These are phyloP conservation scores for Cenchrus purpureus DNA, from an alignment of 176 grass and related monocot genomes.

Conservation along the genomic window DNA sequence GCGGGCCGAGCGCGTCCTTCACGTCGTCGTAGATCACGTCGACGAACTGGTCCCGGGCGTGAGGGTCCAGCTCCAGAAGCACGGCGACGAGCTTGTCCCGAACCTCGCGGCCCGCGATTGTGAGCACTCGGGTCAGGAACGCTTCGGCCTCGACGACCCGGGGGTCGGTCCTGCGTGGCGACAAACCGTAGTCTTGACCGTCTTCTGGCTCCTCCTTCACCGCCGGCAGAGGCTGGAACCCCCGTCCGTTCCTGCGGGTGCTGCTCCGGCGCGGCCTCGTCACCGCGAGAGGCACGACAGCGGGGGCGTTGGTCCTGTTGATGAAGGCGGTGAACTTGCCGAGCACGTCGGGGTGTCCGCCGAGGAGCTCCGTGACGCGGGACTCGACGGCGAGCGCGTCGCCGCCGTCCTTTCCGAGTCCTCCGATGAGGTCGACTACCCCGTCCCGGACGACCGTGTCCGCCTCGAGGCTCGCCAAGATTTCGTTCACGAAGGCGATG, in stretches of 20 bases:
- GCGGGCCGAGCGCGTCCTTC: neutral
- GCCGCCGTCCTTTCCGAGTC: too few relatives aligned
- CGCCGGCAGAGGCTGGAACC: too few relatives aligned
- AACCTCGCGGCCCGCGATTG: fast-evolving
- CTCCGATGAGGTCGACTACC: too few relatives aligned
- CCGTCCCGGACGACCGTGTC: too few relatives aligned
- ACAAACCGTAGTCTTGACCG: too few relatives aligned
- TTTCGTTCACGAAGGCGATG: too few relatives aligned
- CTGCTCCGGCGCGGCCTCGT: neutral
- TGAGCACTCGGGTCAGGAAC: neutral
- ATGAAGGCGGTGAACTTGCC: neutral
- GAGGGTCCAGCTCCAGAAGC: neutral
- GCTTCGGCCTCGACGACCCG: fast-evolving
- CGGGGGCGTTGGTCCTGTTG: too few relatives aligned
- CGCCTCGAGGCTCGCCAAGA: too few relatives aligned
- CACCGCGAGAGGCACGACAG: neutral
- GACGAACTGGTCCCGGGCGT: neutral
- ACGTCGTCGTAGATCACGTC: neutral
- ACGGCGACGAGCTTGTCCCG: neutral
- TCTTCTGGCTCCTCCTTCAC: neutral
- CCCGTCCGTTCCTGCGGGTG: too few relatives aligned
- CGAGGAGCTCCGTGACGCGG: neutral
- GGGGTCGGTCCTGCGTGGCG: neutral
- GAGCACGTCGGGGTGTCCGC: neutral
- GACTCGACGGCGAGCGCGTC: too few relatives aligned